A percentile compares a stretch with the other conserved stretches of the same genome.
Conservation (phyloP, 306 rosid species). For the Cucumis melo region DNA sequence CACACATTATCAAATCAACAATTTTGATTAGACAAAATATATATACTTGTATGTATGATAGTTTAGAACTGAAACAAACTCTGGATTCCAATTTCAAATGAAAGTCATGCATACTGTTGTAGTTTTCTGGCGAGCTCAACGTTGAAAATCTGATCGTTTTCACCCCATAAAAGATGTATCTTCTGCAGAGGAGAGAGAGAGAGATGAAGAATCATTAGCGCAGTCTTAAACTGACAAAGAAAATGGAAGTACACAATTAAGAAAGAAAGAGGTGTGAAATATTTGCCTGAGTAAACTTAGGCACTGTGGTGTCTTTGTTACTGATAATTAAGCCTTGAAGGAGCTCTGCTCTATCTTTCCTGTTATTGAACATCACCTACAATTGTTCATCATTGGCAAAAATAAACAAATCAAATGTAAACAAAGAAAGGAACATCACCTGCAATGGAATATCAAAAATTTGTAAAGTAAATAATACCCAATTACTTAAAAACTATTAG, state of each 20-base stretch:
- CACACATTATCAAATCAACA: neutral
- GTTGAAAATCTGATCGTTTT: conserved; percentile 69
- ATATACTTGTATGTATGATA: no score
- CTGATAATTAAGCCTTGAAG: conserved; percentile 49
- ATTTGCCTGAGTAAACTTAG: conserved; percentile 55
- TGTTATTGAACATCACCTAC: conserved; percentile 77
- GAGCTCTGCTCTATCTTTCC: conserved; percentile 73
- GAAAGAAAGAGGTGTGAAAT: neutral
- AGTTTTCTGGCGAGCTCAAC: conserved; percentile 56
- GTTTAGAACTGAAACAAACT: no score
- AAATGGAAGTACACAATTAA: neutral
- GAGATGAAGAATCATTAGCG: neutral
- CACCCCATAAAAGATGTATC: conserved; percentile 89
- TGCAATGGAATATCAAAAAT: no score
- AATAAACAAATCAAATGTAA: neutral
- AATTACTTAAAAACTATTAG: neutral
- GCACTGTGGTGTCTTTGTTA: conserved; percentile 33
- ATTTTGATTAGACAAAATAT: no score
- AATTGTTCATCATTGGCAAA: neutral
- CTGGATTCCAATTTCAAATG: neutral
- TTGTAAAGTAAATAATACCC: no score
- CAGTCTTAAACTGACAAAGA: neutral
- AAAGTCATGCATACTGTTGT: conserved; percentile 36
- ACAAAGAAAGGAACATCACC: neutral
- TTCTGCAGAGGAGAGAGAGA: conserved; percentile 28